These are phyloP conservation scores for Phoma sp. DNA, from an alignment of 2,329 filamentous ascomycete genomes.

Conservation along the genomic window DNA sequence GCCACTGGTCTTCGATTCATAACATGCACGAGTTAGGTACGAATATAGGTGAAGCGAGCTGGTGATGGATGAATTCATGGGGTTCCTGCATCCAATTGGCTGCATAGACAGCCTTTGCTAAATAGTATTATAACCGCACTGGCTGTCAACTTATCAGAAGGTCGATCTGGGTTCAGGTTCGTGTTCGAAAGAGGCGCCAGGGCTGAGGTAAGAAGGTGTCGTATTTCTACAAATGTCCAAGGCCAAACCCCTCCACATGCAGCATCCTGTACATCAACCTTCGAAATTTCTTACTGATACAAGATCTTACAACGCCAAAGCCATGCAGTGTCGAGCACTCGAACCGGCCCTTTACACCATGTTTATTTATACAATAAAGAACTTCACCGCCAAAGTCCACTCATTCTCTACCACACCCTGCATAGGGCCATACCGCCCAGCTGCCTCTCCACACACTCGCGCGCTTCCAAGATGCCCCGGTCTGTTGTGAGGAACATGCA, in stretches of 20 bases:
- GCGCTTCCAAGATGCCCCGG: constrained; percentile 77
- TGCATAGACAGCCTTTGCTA: too few species aligned
- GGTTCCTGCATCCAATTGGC: too few species aligned
- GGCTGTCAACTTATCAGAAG: too few species aligned
- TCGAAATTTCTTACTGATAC: constrained; percentile 18
- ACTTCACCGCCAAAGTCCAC: not conserved
- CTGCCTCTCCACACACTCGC: constrained; percentile 82
- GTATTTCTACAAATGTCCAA: constrained; percentile 10
- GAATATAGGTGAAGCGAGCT: too few species aligned
- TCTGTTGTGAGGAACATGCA: constrained; percentile 82
- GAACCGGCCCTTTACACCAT: not conserved
- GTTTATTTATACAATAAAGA: constrained; percentile 13
- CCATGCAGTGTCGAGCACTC: constrained; percentile 16
- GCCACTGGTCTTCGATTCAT: too few species aligned
- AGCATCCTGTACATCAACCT: not conserved
- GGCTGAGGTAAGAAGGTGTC: constrained; percentile 1
- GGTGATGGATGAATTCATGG: too few species aligned
- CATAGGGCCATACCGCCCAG: constrained; percentile 83
- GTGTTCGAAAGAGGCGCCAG: too few species aligned
- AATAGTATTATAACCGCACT: too few species aligned
- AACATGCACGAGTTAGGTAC: too few species aligned
- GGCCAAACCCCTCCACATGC: constrained; percentile 2
- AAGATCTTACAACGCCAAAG: constrained; percentile 22
- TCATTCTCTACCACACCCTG: constrained; percentile 59
- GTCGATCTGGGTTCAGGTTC: too few species aligned